These are phyloP conservation scores for Coniella lustricola DNA, from an alignment of 2,329 filamentous ascomycete genomes.

Conservation along the genomic window DNA sequence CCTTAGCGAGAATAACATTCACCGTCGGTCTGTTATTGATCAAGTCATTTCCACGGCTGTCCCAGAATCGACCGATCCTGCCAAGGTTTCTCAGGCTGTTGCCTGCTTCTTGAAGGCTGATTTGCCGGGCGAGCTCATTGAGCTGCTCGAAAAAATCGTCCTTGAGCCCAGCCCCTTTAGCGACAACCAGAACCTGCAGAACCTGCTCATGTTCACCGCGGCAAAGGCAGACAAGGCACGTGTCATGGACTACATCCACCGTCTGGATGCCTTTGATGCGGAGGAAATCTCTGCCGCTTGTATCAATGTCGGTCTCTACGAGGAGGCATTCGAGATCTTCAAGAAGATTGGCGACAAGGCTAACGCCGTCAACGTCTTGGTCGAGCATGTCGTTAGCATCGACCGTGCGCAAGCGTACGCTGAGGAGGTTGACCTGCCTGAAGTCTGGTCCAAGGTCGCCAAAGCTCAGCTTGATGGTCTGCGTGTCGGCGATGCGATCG, in stretches of 20 bases:
- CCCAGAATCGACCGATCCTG: constrained; percentile 83
- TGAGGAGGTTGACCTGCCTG: constrained; percentile 84
- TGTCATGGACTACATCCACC: constrained; percentile 93
- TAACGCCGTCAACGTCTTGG: constrained; percentile 82
- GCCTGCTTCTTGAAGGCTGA: constrained; percentile 88
- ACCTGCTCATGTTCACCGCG: constrained; percentile 90
- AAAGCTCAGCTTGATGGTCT: constrained; percentile 97
- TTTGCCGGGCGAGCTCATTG: constrained; percentile 88
- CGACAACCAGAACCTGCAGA: constrained; percentile 94
- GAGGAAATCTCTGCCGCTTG: constrained; percentile 90
- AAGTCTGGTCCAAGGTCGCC: constrained; percentile 97
- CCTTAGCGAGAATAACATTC: constrained; percentile 89
- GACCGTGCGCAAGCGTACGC: constrained; percentile 94
- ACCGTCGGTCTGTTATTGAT: constrained; percentile 87
- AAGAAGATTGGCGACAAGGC: constrained; percentile 93
- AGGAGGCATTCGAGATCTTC: constrained; percentile 97
- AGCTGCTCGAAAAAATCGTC: constrained; percentile 97
- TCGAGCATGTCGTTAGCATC: constrained; percentile 96
- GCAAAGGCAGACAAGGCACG: constrained; percentile 93
- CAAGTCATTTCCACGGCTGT: constrained; percentile 95
- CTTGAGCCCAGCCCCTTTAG: constrained; percentile 99
- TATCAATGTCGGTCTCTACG: constrained; percentile 88
- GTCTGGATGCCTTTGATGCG: constrained; percentile 79
- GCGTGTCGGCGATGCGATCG: constrained; percentile 84
- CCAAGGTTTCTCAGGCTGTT: constrained; percentile 91